Evolutionary conservation across 345 rosid genomes (phyloP), one percentile per base, ranked within the genome.

Genomic region (Eutrema heterophyllum): DNA sequence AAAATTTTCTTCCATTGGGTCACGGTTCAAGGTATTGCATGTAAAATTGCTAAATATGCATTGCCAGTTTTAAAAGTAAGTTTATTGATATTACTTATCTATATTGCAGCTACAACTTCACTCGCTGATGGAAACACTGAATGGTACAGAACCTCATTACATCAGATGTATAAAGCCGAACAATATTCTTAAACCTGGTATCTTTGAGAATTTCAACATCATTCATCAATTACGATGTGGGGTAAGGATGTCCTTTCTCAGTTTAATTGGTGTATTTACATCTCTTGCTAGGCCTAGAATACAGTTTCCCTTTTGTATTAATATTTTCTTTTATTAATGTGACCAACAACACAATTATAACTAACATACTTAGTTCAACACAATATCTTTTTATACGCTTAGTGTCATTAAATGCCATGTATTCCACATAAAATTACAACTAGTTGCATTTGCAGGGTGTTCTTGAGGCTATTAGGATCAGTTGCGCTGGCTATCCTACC

Each of bases 401-500:
- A 54, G 59, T 54, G 45, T 54, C 67, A 64, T 21, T 76, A 16
- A 45, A 68, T 68, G 65, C 54, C 15, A 51, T 56, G 49, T 69
- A 16, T 41, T 57, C 67, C 49, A 45, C 11, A 52, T 51, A 40
- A 21, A 70, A 11, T 64, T 56, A 44, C 39, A 71, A 57, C 39
- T 30, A 71, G 16, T 50, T 64, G 67, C 50, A 51, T 33, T 71
- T 56, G 15, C 68, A 86, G 86, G 91, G 88, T 77, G 88, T 95
- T 74, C 94, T 95, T 53, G 99, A 95, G 81, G 99, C 99, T 75
- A 95, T 95, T 74, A 87, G 98, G 79, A 95, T 95, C 79, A 95
- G 99, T 80, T 95, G 99, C 85, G 98, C 99, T 83, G 99, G 99
- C 72, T 95, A 95, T 85, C 99, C 99, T 27, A 95, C 99, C 24